Percentiles rank a stretch among this genome's conserved stretches.
These are phyloP conservation scores for Gastrodia elata DNA, from an alignment of 106 monocot species.

Conservation along the genomic window DNA sequence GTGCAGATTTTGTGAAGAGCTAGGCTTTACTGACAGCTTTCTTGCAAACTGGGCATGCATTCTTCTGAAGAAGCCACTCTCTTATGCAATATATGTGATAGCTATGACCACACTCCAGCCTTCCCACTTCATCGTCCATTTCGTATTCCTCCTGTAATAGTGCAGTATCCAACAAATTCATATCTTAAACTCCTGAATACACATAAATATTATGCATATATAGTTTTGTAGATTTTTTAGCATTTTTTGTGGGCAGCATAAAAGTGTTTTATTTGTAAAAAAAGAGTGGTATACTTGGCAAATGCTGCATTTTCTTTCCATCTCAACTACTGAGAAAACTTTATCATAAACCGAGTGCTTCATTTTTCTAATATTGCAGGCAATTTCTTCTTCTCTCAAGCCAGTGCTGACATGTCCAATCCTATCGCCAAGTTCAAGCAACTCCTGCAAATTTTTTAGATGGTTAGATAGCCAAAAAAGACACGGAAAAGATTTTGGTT, in stretches of 20 bases:
- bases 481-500: background rate
- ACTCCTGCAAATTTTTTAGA: constrained; percentile 37
- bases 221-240: no score
- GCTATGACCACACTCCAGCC: constrained; percentile 69
- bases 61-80: constrained; percentile 89
- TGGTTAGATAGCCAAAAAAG: background rate
- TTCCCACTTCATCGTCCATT: constrained; percentile 68
- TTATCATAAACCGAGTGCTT: constrained; percentile 36
- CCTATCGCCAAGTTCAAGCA: constrained; percentile 83
- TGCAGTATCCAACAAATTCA: constrained; percentile 59
- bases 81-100: constrained; percentile 82
- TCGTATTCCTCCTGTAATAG: constrained; percentile 79
- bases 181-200: no score
- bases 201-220: no score
- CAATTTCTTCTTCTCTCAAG: constrained; percentile 87
- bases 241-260: no score
- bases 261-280: no score
- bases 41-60: constrained; percentile 93
- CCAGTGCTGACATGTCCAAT: constrained; percentile 94
- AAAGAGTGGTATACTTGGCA: constrained; percentile 54
- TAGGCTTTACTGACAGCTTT: constrained; percentile 40
- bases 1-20: background rate
- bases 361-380: constrained; percentile 39
- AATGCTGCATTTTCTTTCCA: constrained; percentile 76
- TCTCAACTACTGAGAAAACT: constrained; percentile 27